phyloP scores from a whole-genome alignment of 2,329 filamentous ascomycete species.

The Ophiocordyceps camponoti-saundersi region DNA sequence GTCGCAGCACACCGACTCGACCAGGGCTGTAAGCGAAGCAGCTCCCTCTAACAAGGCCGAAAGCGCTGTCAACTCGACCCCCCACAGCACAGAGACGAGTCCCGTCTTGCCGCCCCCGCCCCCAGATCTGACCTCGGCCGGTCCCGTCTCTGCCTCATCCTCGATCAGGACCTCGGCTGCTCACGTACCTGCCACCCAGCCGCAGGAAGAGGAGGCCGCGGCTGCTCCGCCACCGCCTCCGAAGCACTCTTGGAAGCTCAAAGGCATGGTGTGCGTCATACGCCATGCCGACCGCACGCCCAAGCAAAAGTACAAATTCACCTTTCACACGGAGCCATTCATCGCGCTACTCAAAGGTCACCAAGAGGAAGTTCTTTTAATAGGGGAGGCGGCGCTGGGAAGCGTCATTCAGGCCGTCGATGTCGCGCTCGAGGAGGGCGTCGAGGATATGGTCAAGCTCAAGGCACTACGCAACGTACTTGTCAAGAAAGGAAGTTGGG shows the following conservation, averaged over 20 bases:
- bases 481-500: constrained; percentile 82
- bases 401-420: constrained; percentile 85
- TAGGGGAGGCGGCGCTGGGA: constrained; percentile 74
- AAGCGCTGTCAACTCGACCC: constrained; percentile 12
- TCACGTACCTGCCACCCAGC: constrained; percentile 6
- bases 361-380: constrained; percentile 87
- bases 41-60: constrained; percentile 17
- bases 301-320: constrained; percentile 99
- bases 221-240: constrained; percentile 51
- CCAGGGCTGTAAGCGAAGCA: constrained; percentile 10
- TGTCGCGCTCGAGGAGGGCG: constrained; percentile 55
- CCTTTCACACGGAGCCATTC: constrained; percentile 92
- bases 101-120: constrained; percentile 17
- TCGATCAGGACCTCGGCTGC: constrained; percentile 17
- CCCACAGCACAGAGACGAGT: constrained; percentile 18
- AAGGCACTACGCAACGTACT: constrained; percentile 70
- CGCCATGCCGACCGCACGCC: constrained; percentile 93
- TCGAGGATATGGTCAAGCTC: constrained; percentile 81
- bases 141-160: constrained; percentile 16
- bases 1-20: constrained; percentile 9
- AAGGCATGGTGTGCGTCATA: constrained; percentile 92
- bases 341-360: constrained; percentile 89
- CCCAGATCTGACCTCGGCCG: constrained; percentile 12
- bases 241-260: constrained; percentile 95
- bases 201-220: constrained; percentile 17